phyloP scores from a whole-genome alignment of 2,329 filamentous ascomycete species.

The Septoria linicola region DNA sequence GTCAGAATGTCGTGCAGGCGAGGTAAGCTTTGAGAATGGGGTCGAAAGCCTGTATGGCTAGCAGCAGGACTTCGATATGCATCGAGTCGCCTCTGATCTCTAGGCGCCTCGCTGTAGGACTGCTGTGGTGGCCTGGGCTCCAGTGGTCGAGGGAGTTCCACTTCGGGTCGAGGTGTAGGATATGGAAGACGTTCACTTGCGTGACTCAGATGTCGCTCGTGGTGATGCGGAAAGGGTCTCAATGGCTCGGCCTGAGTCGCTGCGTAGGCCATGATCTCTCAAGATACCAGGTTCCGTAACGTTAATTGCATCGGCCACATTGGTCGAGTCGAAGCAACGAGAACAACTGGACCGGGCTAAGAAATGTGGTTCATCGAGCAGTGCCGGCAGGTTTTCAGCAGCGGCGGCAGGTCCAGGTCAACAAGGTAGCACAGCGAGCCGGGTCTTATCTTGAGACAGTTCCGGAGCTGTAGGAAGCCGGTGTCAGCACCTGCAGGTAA shows the following conservation, averaged over 20 bases:
- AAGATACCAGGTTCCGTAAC: neutral
- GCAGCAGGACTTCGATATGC: slow-evolving; percentile 20
- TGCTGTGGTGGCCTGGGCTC: slow-evolving; percentile 30
- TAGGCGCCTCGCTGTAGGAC: slow-evolving; percentile 21
- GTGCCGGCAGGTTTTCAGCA: slow-evolving; percentile 8
- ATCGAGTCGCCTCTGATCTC: slow-evolving; percentile 22
- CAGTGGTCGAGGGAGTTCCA: slow-evolving; percentile 31
- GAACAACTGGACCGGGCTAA: slow-evolving; percentile 1
- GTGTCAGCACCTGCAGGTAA: neutral
- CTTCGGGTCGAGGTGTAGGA: slow-evolving; percentile 17
- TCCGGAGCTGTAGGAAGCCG: slow-evolving; percentile 6
- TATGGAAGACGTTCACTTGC: slow-evolving; percentile 21
- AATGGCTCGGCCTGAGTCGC: slow-evolving; percentile 16
- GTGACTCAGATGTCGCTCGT: slow-evolving; percentile 25
- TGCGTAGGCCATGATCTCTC: slow-evolving; percentile 18
- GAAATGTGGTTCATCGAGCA: slow-evolving; percentile 14
- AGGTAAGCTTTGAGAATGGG: slow-evolving; percentile 31
- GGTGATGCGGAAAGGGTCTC: slow-evolving; percentile 17
- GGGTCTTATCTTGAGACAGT: slow-evolving; percentile 2
- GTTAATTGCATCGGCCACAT: slow-evolving; percentile 7
- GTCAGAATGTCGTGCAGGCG: slow-evolving; percentile 35
- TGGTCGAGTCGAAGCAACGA: neutral
- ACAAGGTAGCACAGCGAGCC: slow-evolving; percentile 8
- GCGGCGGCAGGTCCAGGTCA: neutral
- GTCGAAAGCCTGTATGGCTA: slow-evolving; percentile 24